Evolutionary conservation across 371 early-diverging fungal genomes (phyloP).

Genomic region (Rhizopus stolonifer): DNA sequence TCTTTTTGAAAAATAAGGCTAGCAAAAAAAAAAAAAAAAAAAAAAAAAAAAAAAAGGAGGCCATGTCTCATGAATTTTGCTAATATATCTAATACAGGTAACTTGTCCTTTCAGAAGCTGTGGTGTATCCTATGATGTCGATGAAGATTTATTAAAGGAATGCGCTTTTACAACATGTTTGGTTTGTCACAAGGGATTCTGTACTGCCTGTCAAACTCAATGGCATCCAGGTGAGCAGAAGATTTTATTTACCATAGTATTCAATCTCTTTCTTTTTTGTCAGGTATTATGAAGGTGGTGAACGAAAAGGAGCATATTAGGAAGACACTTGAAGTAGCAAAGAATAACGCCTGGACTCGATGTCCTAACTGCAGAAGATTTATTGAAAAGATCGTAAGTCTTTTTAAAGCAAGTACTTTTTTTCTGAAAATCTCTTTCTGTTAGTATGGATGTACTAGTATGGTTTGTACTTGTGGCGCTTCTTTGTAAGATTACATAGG

Average conservation of each 20-base stretch:
- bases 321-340: conserved; percentile 4
- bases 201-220: conserved; percentile 14
- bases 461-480: conserved; percentile 14
- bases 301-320: conserved; percentile 9
- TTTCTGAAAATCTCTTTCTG: not conserved
- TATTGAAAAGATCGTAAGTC: conserved; percentile 13
- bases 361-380: conserved; percentile 17
- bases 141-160: not conserved
- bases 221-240: conserved; percentile 25
- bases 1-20: conserved; percentile 16
- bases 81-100: no score
- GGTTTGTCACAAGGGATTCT: conserved; percentile 21
- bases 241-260: no score
- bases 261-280: not conserved
- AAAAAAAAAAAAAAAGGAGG: not conserved
- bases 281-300: conserved; percentile 6
- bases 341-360: conserved; percentile 11
- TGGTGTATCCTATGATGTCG: conserved; percentile 16
- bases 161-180: conserved; percentile 25
- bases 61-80: no score
- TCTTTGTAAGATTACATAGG: conserved; percentile 14
- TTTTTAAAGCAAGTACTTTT: not conserved
- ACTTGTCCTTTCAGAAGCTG: conserved; percentile 14
- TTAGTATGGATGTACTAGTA: conserved; percentile 17
- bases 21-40: not conserved